Conservation (phyloP, 306 rosid species). For the Vigna trinervia region DNA sequence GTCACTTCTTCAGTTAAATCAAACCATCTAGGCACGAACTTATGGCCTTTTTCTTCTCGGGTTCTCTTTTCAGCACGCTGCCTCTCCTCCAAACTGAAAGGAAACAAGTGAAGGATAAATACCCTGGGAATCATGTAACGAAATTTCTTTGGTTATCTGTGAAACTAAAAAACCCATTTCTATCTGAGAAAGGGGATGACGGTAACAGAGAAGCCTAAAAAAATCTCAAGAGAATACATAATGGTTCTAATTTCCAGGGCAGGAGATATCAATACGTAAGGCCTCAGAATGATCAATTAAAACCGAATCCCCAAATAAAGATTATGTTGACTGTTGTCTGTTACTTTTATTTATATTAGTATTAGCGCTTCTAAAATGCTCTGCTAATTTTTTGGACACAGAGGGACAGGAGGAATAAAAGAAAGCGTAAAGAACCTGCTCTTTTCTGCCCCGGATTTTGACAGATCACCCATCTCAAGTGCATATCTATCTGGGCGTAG, state of each 20-base stretch:
- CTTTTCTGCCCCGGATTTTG: constrained; percentile 89
- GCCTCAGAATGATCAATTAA: not conserved
- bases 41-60: constrained; percentile 65
- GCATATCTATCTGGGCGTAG: constrained; percentile 93
- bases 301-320: not conserved
- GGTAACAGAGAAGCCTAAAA: constrained; percentile 26
- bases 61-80: constrained; percentile 89
- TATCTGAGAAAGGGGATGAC: constrained; percentile 27
- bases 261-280: not conserved
- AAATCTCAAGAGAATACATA: constrained; percentile 8
- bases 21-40: constrained; percentile 80
- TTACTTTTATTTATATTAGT: constrained; percentile 25
- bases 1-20: constrained; percentile 78
- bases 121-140: constrained; percentile 12
- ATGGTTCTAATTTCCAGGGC: constrained; percentile 11
- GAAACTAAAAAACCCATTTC: constrained; percentile 25
- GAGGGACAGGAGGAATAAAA: constrained; percentile 19
- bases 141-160: not conserved
- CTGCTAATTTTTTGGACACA: not conserved
- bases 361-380: constrained; percentile 32
- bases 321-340: constrained; percentile 9
- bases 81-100: constrained; percentile 83
- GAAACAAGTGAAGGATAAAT: constrained; percentile 23
- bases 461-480: constrained; percentile 83
- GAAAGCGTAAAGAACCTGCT: constrained; percentile 60